Conservation (phyloP, 768 basidiomycete species). For the Mycena capillaripes region DNA sequence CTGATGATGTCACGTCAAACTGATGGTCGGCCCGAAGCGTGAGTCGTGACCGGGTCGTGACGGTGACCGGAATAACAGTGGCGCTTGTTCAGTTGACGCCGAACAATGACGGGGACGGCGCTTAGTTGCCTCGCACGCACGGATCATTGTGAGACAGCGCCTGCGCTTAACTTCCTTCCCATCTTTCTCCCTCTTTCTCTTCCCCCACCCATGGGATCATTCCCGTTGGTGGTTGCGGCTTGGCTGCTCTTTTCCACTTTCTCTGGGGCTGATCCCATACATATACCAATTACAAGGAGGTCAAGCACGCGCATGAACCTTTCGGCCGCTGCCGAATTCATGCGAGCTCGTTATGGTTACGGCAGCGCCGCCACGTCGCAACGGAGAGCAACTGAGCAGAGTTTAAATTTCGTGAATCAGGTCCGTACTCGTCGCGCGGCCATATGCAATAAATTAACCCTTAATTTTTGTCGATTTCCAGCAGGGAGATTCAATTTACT, state of each 20-base stretch:
- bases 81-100: no score
- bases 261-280: conserved; percentile 30
- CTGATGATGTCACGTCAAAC: no score
- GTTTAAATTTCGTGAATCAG: conserved; percentile 35
- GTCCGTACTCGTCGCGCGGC: conserved; percentile 12
- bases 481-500: conserved; percentile 71
- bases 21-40: no score
- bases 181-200: conserved; percentile 1
- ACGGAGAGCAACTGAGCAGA: conserved; percentile 18
- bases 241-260: conserved; percentile 30
- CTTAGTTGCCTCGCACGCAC: no score
- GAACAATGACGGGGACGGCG: no score
- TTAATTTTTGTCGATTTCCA: conserved; percentile 39
- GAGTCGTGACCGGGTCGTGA: no score
- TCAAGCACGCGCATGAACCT: conserved; percentile 17
- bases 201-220: conserved; percentile 22
- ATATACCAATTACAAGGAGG: conserved; percentile 30
- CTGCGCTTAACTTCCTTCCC: no score
- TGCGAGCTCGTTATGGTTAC: conserved; percentile 32
- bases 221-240: conserved; percentile 20
- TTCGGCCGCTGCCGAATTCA: conserved; percentile 33
- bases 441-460: background rate
- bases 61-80: no score
- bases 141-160: no score
- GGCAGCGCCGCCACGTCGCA: conserved; percentile 23